Percentiles rank a stretch among this genome's conserved stretches.
These are phyloP conservation scores for Amylocystis lapponica DNA, from an alignment of 768 basidiomycete species.

Conservation along the genomic window DNA sequence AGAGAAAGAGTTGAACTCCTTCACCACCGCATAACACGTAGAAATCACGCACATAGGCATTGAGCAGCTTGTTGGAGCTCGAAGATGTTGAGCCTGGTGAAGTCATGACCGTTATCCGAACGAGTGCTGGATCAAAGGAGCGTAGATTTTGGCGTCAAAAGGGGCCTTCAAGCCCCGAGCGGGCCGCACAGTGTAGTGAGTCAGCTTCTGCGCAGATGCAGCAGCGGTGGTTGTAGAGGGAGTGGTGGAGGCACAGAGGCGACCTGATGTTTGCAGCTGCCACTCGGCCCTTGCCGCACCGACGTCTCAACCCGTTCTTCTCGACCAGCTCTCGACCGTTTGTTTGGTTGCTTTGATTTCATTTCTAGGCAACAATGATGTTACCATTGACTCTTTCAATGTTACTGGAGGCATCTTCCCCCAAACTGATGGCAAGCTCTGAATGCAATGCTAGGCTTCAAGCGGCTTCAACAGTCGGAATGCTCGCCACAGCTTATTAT, in stretches of 20 bases:
- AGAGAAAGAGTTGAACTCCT: neutral
- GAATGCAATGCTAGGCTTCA: too few relatives aligned
- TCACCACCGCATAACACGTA: neutral
- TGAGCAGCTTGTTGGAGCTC: slow-evolving; percentile 22
- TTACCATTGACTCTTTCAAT: too few relatives aligned
- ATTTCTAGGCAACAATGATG: too few relatives aligned
- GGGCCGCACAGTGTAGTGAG: neutral
- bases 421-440: too few relatives aligned
- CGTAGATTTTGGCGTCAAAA: neutral
- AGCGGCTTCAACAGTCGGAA: too few relatives aligned
- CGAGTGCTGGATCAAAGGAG: slow-evolving; percentile 3
- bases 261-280: neutral
- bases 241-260: neutral
- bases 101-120: slow-evolving; percentile 2
- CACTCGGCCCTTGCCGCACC: neutral
- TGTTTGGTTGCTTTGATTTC: too few relatives aligned
- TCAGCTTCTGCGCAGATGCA: neutral
- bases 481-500: too few relatives aligned
- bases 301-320: too few relatives aligned
- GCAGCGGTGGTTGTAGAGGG: neutral
- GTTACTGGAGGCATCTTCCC: too few relatives aligned
- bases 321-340: too few relatives aligned
- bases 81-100: slow-evolving; percentile 5
- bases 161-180: neutral
- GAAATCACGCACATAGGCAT: slow-evolving; percentile 21